A percentile compares a stretch with the other conserved stretches of the same genome.
Conservation (phyloP, 192 early-diverging fungal genomes). For the Anaeromyces robustus region DNA sequence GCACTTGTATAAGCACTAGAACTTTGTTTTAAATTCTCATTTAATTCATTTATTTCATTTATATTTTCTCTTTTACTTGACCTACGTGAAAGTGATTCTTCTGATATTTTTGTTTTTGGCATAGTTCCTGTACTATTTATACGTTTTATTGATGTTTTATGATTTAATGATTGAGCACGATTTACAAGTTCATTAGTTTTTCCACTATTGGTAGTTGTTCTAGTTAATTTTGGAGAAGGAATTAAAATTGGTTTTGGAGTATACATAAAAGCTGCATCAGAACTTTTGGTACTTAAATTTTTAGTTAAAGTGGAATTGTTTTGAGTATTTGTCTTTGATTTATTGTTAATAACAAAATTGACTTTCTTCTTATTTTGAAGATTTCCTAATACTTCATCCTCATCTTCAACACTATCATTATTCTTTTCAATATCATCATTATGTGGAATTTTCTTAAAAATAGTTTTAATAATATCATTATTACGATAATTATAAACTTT, state of each 20-base stretch:
- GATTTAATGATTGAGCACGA: too few relatives aligned
- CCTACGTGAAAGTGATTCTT: not conserved
- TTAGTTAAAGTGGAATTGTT: not conserved
- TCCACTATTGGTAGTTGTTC: not conserved
- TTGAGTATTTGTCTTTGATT: not conserved
- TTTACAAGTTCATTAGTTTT: too few relatives aligned
- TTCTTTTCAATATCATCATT: not conserved
- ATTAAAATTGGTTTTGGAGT: not conserved
- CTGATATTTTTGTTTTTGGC: not conserved
- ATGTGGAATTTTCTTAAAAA: not conserved
- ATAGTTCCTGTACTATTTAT: not conserved
- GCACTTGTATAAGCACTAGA: not conserved
- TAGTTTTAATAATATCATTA: not conserved
- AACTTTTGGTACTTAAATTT: not conserved
- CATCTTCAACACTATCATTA: not conserved
- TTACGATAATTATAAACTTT: not conserved
- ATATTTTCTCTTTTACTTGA: not conserved
- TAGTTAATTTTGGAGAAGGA: not conserved
- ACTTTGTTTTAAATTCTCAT: not conserved
- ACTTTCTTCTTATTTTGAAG: not conserved
- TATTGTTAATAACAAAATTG: not conserved
- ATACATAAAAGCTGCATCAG: not conserved
- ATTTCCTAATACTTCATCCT: not conserved
- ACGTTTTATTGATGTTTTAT: not conserved
- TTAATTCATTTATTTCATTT: not conserved